Evolutionary conservation across 108 stramenopile species (phyloP).

Genomic region (Skeletonema costatum): DNA sequence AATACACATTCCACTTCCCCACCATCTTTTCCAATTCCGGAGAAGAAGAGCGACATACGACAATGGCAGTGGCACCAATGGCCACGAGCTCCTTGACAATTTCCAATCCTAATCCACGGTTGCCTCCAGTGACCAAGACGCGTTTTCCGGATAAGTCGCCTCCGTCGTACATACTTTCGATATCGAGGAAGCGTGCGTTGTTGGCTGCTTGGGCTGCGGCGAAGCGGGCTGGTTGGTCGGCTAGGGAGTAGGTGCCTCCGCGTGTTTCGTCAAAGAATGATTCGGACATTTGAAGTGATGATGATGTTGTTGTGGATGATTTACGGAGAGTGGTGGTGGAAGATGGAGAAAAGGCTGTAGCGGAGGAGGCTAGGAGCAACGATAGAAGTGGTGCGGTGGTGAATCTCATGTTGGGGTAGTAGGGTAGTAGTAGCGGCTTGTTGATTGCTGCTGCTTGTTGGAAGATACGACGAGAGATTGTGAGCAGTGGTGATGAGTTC

Average conservation of each 20-base stretch:
- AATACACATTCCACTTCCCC: slow-evolving; percentile 74
- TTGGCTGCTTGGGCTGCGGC: slow-evolving; percentile 68
- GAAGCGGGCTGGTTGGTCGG: slow-evolving; percentile 79
- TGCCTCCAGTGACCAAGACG: slow-evolving; percentile 88
- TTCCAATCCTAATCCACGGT: slow-evolving; percentile 84
- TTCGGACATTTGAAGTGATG: not conserved
- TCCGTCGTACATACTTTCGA: slow-evolving; percentile 67
- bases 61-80: slow-evolving; percentile 80
- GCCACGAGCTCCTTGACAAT: slow-evolving; percentile 77
- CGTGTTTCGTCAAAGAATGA: slow-evolving; percentile 69
- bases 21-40: slow-evolving; percentile 65
- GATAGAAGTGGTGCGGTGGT: not conserved
- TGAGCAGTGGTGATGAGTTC: too few species aligned
- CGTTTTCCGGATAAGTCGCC: slow-evolving; percentile 70
- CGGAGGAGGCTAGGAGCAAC: not conserved
- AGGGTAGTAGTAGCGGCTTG: too few species aligned
- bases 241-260: slow-evolving; percentile 71
- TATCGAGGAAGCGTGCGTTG: slow-evolving; percentile 73
- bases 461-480: too few species aligned
- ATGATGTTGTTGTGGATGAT: not conserved
- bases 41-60: slow-evolving; percentile 62
- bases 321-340: not conserved
- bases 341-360: not conserved
- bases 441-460: too few species aligned
- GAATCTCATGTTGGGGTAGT: not conserved